A percentile compares a stretch with the other conserved stretches of the same genome.
These are phyloP conservation scores for Spathaspora passalidarum DNA, from an alignment of 805 yeast genomes.

Conservation along the genomic window DNA sequence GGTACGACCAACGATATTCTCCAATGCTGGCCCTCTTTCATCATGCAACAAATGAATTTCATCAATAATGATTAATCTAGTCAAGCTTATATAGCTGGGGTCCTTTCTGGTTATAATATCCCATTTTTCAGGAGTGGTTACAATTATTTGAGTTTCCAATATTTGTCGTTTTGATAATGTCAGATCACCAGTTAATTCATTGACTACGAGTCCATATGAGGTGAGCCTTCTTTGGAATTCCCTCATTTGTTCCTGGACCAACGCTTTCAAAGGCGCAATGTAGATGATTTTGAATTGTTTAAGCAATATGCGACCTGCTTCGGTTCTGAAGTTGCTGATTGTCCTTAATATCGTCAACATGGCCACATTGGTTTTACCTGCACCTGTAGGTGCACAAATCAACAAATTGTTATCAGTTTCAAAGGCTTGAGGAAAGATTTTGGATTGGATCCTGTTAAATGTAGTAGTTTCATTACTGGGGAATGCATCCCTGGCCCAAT, in stretches of 20 bases:
- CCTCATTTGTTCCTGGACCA: constrained; percentile 91
- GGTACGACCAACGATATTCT: constrained; percentile 79
- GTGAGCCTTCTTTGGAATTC: constrained; percentile 73
- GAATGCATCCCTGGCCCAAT: constrained; percentile 79
- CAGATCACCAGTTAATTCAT: constrained; percentile 90
- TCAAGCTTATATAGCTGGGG: constrained; percentile 57
- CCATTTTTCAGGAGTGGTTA: constrained; percentile 98
- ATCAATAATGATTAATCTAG: constrained; percentile 76
- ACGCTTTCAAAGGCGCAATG: constrained; percentile 90
- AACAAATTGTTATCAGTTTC: constrained; percentile 65
- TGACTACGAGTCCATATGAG: constrained; percentile 66
- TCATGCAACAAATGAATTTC: constrained; percentile 93
- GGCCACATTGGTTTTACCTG: constrained; percentile 97
- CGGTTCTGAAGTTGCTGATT: constrained; percentile 49
- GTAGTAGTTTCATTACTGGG: constrained; percentile 61
- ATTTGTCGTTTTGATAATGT: constrained; percentile 74
- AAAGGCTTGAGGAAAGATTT: constrained; percentile 78
- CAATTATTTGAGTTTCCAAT: constrained; percentile 72
- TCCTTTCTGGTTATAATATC: constrained; percentile 88
- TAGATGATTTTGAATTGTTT: constrained; percentile 74
- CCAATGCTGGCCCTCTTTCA: constrained; percentile 92
- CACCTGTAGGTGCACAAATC: constrained; percentile 98
- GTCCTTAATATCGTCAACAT: constrained; percentile 73
- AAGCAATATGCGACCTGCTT: constrained; percentile 48
- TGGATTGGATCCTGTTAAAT: constrained; percentile 81